Percentiles rank a stretch among this genome's conserved stretches.
These are phyloP conservation scores for Zygosaccharomyces lentus DNA, from an alignment of 805 yeast species.

Conservation along the genomic window DNA sequence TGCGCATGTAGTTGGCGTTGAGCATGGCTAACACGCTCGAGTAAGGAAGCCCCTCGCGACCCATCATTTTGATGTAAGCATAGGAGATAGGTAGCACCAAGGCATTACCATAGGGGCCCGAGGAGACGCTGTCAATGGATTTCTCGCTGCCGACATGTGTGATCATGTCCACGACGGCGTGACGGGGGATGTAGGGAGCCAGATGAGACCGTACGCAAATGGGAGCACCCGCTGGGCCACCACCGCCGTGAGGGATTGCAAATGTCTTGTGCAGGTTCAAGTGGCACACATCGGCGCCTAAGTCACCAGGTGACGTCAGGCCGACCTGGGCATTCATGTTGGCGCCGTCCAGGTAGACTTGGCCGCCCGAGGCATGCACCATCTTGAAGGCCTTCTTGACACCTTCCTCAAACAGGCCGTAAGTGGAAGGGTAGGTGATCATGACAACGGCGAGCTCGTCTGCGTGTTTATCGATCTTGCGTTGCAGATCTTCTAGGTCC, in stretches of 20 bases:
- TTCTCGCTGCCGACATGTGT: constrained; percentile 41
- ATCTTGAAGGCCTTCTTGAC: constrained; percentile 79
- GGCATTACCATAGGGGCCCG: constrained; percentile 97
- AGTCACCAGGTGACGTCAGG: constrained; percentile 91
- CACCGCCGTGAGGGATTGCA: constrained; percentile 98
- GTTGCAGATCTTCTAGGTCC: constrained; percentile 69
- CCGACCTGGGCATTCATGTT: constrained; percentile 99
- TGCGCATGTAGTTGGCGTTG: constrained; percentile 95
- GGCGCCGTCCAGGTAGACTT: constrained; percentile 97
- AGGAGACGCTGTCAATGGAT: constrained; percentile 72
- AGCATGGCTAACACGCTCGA: constrained; percentile 88
- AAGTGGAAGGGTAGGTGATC: constrained; percentile 98
- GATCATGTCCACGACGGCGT: constrained; percentile 51
- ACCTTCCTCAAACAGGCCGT: constrained; percentile 93
- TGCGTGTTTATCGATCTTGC: constrained; percentile 65
- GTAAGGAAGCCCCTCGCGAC: constrained; percentile 75
- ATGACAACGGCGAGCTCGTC: constrained; percentile 80
- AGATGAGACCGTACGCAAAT: constrained; percentile 86
- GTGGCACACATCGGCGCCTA: constrained; percentile 98
- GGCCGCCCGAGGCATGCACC: constrained; percentile 85
- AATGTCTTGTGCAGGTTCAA: constrained; percentile 95
- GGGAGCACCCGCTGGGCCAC: constrained; percentile 99
- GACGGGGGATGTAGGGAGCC: constrained; percentile 76
- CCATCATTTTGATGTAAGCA: constrained; percentile 92
- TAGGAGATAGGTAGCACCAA: constrained; percentile 89